phyloP scores from a whole-genome alignment of 1,284 basidiomycete genomes.

The Tylopilus sp. region DNA sequence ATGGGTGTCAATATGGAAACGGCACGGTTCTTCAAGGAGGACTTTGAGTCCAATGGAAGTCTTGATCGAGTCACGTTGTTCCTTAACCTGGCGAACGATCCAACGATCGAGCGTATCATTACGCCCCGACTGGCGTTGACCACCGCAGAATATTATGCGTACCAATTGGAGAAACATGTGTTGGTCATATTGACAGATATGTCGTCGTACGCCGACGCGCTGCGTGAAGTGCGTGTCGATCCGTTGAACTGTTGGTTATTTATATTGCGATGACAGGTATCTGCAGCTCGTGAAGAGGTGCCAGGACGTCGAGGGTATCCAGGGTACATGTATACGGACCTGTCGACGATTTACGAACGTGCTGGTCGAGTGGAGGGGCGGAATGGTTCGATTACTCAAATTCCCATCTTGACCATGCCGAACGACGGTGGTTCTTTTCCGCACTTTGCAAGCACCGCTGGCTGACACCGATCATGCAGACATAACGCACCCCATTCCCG shows the following conservation, averaged over 20 bases:
- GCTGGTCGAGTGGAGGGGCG: constrained; percentile 97
- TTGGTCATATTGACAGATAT: constrained; percentile 99
- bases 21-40: constrained; percentile 99
- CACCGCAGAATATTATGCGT: constrained; percentile 99
- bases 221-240: constrained; percentile 74
- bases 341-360: constrained; percentile 99
- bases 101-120: constrained; percentile 99
- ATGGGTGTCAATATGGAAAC: constrained; percentile 99
- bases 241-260: constrained; percentile 6
- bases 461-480: constrained; percentile 50
- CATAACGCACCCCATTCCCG: constrained; percentile 99
- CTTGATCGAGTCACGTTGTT: constrained; percentile 98
- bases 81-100: constrained; percentile 98
- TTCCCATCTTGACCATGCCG: constrained; percentile 99
- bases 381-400: constrained; percentile 99
- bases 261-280: constrained; percentile 56
- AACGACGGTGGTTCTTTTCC: constrained; percentile 76
- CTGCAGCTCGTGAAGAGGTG: constrained; percentile 98
- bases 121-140: constrained; percentile 97
- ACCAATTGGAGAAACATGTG: constrained; percentile 99
- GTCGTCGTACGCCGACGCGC: constrained; percentile 96
- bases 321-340: constrained; percentile 99
- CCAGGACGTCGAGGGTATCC: constrained; percentile 99
- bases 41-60: constrained; percentile 99
- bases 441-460: constrained; percentile 23